Evolutionary conservation across 495 filamentous ascomycete species (phyloP), one percentile per base, ranked within the genome.

Genomic region (Daldinia bambusicola): DNA sequence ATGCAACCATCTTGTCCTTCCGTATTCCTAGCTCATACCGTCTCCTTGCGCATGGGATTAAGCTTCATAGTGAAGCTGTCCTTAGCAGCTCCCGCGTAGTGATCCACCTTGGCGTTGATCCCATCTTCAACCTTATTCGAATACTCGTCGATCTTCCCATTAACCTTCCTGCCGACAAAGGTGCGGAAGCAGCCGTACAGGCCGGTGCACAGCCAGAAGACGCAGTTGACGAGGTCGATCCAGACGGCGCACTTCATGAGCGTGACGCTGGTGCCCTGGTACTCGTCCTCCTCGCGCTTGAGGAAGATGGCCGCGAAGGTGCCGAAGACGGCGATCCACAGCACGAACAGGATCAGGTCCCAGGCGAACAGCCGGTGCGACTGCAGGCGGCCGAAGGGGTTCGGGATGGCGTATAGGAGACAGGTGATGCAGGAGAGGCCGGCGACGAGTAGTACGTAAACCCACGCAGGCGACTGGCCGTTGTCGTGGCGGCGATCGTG

Each of bases 171-270:
- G 5, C 67, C 75, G 63, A 75, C 67, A 34, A 78, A 78, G 18
- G 75, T 79, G 43, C 75, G 72, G 56, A 75, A 65, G 61, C 76
- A 74, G 45, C 78, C 78, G 64, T 77, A 75, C 31, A 75, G 68
- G 20, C 78, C 79, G 10, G 85, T 89, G 31, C 80, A 56, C 16
- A 86, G 72, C 90, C 90, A 92, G 55, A 93, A 75, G 45, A 87
- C 40, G 81, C 88, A 80, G 66, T 89, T 89, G 34, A 88, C 77
- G 58, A 92, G 77, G 79, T 92, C 89, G 56, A 92, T 68, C 90
- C 90, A 93, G 40, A 90, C 89, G 36, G 90, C 90, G 77, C 86
- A 83, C 70, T 89, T 86, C 91, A 93, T 93, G 60, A 86, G 81
- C 61, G 76, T 77, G 61, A 88, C 83, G 22, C 76, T 77, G 3